phyloP scores from a whole-genome alignment of 805 yeast species.

The Zygoascus tannicola region DNA sequence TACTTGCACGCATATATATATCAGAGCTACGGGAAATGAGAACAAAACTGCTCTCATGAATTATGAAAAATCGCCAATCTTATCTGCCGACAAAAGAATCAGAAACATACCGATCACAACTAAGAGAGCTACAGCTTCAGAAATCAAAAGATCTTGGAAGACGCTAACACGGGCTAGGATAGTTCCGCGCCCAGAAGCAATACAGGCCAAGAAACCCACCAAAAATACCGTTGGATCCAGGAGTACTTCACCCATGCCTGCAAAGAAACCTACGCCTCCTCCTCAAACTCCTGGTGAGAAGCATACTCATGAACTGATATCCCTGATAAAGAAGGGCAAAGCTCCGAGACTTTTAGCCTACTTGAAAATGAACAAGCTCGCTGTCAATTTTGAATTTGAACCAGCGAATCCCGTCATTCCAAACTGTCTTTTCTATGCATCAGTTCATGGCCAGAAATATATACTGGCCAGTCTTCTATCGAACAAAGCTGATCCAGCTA shows the following conservation, averaged over 20 bases:
- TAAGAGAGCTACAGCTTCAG: slow-evolving; percentile 71
- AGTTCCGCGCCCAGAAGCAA: slow-evolving; percentile 27
- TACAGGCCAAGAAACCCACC: slow-evolving; percentile 5
- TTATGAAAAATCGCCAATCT: slow-evolving; percentile 46
- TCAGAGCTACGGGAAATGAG: slow-evolving; percentile 70
- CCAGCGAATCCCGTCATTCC: slow-evolving; percentile 53
- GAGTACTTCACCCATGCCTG: slow-evolving; percentile 24
- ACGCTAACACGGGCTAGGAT: slow-evolving; percentile 54
- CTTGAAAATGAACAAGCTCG: slow-evolving; percentile 47
- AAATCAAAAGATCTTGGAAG: slow-evolving; percentile 77
- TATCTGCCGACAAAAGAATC: slow-evolving; percentile 52
- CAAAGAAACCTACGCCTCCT: slow-evolving; percentile 16
- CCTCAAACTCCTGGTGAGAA: slow-evolving; percentile 32
- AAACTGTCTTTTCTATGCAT: slow-evolving; percentile 69
- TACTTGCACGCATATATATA: slow-evolving; percentile 59
- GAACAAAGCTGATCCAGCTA: slow-evolving; percentile 62
- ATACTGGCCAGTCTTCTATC: slow-evolving; percentile 55
- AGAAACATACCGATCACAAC: slow-evolving; percentile 82
- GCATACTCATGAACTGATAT: slow-evolving; percentile 49
- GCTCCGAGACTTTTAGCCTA: slow-evolving; percentile 65
- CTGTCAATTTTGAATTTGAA: slow-evolving; percentile 42
- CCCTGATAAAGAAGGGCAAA: slow-evolving; percentile 58
- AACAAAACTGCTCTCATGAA: slow-evolving; percentile 59
- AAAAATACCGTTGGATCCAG: slow-evolving; percentile 15
- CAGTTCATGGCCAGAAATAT: slow-evolving; percentile 56